Evolutionary conservation across 495 filamentous ascomycete genomes (phyloP), one percentile per base, ranked within the genome.

Genomic region (Pseudomonodictys pantanalensis): DNA sequence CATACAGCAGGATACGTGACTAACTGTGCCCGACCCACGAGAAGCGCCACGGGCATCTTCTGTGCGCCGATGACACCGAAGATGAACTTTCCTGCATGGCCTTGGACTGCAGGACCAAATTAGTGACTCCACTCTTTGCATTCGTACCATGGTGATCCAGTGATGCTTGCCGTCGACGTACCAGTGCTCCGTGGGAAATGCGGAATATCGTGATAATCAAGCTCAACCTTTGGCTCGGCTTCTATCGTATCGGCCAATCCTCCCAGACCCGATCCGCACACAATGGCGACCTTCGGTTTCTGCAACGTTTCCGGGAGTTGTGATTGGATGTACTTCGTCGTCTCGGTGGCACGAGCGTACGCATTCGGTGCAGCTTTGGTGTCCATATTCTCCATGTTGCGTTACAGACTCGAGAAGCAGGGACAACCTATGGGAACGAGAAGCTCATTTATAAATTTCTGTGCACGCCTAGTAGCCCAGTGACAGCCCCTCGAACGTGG

Each of bases 1-100:
- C 26, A 30, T 59, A 24, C 32, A 41, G 20, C 18, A 26, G 45
- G n/a, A 17, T 44, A 12, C 15, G 32, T 38, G 56, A 77, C 86
- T 79, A 42, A 90, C 88, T 91, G 88, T 57, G 80, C 79, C 64
- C 88, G 78, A 33, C 88, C 88, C 68, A 87, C 83, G 79, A 91
- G 85, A 65, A 90, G 76, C 3, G 89, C 84, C 3, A 83, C 80
- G 1, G 86, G 82, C 10, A 78, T 79, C 51, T 76, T 75, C 28
- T 74, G 56, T 5, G 65, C 59, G 7, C 81, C 81, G 35, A 91
- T 73, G 7, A 81, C 66, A 3, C 88, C 86, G 71, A 90, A 90
- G 8, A 90, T 79, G 47, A 91, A 73, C 67, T 86, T 88, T 30
- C 88, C 86, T 42, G 81, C 87, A 83, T 91, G 88, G 23, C 88